A percentile compares a stretch with the other conserved stretches of the same genome.
phyloP scores from a whole-genome alignment of 2,329 filamentous ascomycete genomes.

The Colletotrichum sp. region DNA sequence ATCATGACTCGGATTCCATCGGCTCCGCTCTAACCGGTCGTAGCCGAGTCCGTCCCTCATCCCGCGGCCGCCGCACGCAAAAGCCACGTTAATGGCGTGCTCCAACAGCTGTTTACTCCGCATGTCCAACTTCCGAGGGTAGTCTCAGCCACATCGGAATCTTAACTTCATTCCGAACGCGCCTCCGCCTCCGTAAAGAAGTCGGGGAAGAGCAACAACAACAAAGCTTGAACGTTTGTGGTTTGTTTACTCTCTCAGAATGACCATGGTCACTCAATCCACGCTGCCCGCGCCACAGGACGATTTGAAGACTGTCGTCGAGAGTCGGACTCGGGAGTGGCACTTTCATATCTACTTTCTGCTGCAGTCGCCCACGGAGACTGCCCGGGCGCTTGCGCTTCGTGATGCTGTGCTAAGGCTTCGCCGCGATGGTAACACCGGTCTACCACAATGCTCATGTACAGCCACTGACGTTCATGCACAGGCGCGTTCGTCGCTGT shows the following conservation, averaged over 20 bases:
- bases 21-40: neutral
- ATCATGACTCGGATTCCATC: neutral
- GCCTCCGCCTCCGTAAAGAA: neutral
- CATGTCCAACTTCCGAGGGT: neutral
- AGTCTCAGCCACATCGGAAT: neutral
- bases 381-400: constrained; percentile 34
- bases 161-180: neutral
- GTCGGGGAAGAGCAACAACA: neutral
- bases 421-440: constrained; percentile 32
- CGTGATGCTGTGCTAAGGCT: constrained; percentile 35
- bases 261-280: constrained; percentile 23
- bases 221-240: neutral
- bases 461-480: neutral
- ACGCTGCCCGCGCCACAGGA: constrained; percentile 24
- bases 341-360: constrained; percentile 41
- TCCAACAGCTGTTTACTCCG: neutral
- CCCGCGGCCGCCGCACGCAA: neutral
- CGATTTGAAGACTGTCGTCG: constrained; percentile 33
- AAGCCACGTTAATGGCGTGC: neutral
- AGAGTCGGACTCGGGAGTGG: constrained; percentile 33
- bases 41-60: neutral
- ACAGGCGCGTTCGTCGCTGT: constrained; percentile 38
- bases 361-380: constrained; percentile 34
- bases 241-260: neutral
- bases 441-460: rapidly evolving